These are phyloP conservation scores for Cucurbita maxima DNA, from an alignment of 306 rosid species.

Conservation along the genomic window DNA sequence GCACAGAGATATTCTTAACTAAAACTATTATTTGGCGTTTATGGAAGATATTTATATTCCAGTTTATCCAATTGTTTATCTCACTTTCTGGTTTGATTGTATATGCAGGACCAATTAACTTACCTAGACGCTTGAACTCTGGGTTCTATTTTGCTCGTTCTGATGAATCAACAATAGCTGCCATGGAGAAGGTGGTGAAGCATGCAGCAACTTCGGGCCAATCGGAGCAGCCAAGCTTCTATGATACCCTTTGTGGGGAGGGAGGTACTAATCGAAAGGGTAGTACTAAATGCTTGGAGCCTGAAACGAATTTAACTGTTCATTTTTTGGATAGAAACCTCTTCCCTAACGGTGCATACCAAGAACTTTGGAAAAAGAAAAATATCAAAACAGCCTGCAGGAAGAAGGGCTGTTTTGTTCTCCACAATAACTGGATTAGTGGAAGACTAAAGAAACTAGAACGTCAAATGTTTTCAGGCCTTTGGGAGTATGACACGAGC, in stretches of 20 bases:
- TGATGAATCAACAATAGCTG: slow-evolving; percentile 56
- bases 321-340: slow-evolving; percentile 71
- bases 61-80: background rate
- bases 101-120: slow-evolving; percentile 52
- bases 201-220: slow-evolving; percentile 72
- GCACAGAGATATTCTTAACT: background rate
- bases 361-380: slow-evolving; percentile 45
- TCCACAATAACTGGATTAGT: slow-evolving; percentile 85
- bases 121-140: slow-evolving; percentile 93
- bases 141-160: slow-evolving; percentile 86
- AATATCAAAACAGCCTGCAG: slow-evolving; percentile 38
- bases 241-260: slow-evolving; percentile 67
- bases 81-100: background rate
- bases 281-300: slow-evolving; percentile 44
- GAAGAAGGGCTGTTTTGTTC: slow-evolving; percentile 49
- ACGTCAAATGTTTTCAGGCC: slow-evolving; percentile 64
- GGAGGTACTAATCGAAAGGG: slow-evolving; percentile 58
- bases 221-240: slow-evolving; percentile 98
- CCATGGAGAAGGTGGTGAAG: slow-evolving; percentile 71
- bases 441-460: slow-evolving; percentile 85
- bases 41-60: background rate
- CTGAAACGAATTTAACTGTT: slow-evolving; percentile 67
- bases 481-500: slow-evolving; percentile 70
- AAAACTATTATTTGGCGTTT: background rate
- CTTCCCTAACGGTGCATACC: slow-evolving; percentile 88